Conservation (phyloP, 2,329 filamentous ascomycete genomes). For the Sporothrix variecibatus region DNA sequence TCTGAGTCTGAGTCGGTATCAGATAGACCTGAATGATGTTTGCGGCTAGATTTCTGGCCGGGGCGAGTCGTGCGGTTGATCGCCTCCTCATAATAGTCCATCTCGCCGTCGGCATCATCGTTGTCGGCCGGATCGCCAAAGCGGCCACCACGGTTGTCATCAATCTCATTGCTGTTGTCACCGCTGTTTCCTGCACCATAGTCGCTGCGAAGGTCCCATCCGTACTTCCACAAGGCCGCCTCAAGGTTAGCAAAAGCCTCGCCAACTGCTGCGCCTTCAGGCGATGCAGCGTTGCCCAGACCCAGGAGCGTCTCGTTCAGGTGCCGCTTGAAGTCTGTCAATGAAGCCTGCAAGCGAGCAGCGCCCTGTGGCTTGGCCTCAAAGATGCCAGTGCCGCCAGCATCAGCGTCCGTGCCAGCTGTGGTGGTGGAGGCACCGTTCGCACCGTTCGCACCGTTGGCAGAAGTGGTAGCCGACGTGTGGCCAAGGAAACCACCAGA, state of each 20-base stretch:
- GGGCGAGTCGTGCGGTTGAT: neutral
- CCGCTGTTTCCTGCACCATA: constrained; percentile 44
- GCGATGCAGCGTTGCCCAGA: constrained; percentile 39
- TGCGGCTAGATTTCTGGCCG: neutral
- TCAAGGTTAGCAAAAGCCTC: constrained; percentile 54
- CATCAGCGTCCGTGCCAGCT: constrained; percentile 26
- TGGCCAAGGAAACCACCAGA: constrained; percentile 37
- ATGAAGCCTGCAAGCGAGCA: constrained; percentile 45
- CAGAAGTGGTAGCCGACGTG: constrained; percentile 36
- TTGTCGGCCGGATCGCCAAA: constrained; percentile 8
- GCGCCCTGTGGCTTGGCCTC: constrained; percentile 40
- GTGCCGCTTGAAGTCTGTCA: constrained; percentile 57
- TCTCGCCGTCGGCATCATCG: constrained; percentile 18
- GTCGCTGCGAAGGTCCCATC: constrained; percentile 58
- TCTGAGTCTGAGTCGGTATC: constrained; percentile 44
- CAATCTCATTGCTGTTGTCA: constrained; percentile 33
- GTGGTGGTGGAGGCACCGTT: neutral
- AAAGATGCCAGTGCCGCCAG: constrained; percentile 35
- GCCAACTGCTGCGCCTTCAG: constrained; percentile 48
- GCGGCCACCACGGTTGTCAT: neutral
- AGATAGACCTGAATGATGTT: constrained; percentile 11
- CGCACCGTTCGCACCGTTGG: neutral
- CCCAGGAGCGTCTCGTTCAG: constrained; percentile 51
- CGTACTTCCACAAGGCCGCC: constrained; percentile 49
- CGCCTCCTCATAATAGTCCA: constrained; percentile 21